Base-by-base conservation (phyloP, 2,329 filamentous ascomycete genomes). In the Thermoascus crustaceus region DNA sequence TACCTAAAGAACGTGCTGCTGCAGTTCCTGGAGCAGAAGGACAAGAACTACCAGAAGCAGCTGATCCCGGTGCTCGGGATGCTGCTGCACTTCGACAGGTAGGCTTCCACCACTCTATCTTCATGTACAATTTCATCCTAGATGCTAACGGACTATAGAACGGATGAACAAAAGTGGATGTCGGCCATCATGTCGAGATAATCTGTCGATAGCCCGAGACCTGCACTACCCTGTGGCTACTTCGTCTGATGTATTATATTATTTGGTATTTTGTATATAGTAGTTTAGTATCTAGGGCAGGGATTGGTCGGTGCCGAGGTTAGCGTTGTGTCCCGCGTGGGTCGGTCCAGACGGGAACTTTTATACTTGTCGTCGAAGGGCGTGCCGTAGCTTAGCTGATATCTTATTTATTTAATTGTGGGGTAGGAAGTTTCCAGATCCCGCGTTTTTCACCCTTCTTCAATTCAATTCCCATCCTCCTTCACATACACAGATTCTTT, bases 111-210 rank as follows among this genome's bases (percentile, higher is more conserved):
- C 16, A 29, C 34, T 14, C 7, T 10, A 25, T 5, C 8, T 19
- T 17, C 11, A 11, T 21, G 13, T 19, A 14, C 6, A 14, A 10
- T 17, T n/a, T 16, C 8, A 4, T 7, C 5, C 6, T 29, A 3
- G 6, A 27, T 42, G 33, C 42, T 47, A 37, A 52, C 46, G 37
- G 34, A 49, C 29, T 18, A 11, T 38, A 78, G 73, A 49, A 76
- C 73, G 48, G 87, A 94, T 48, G 83, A 91, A 63, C 80, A 91
- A 61, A 89, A 85, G 61, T 94, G 86, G 85, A 76, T 81, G 61
- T 75, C 79, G 11, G 86, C 82, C 2, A 79, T 94, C 32, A 68
- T 71, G 41, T 68, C 72, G 10, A 61, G 57, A 48, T 72, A 46
- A 57, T 42, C 13, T 32, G 19, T 21, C 6, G 4, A 47, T 18